Conservation (phyloP, 208 protist species). For the Trypanosoma conorhini region DNA sequence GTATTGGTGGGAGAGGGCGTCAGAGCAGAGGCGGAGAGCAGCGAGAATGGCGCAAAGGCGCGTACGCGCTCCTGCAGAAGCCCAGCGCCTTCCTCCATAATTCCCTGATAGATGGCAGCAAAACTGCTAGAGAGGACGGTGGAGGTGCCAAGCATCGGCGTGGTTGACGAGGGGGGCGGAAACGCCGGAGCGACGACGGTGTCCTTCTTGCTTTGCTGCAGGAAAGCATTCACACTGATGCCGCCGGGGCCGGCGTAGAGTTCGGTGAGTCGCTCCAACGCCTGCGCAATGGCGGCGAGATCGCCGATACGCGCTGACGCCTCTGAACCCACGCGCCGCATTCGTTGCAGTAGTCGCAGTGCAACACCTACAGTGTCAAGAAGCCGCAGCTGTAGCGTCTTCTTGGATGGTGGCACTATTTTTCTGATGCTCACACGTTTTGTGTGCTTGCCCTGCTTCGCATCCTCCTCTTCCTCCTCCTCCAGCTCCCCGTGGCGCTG, state of each 20-base stretch:
- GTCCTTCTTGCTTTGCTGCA: constrained; percentile 5
- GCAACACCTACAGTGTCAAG: constrained; percentile 7
- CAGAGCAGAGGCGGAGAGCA: not conserved
- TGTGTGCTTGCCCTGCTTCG: not conserved
- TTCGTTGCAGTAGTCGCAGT: constrained; percentile 21
- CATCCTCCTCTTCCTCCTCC: constrained; percentile 7
- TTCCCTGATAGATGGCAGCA: constrained; percentile 5
- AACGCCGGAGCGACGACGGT: not conserved
- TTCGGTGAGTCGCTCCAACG: constrained; percentile 10
- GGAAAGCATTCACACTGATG: not conserved
- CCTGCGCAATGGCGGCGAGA: constrained; percentile 9
- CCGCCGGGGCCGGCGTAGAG: not conserved
- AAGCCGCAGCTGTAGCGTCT: constrained; percentile 4
- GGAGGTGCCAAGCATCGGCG: not conserved
- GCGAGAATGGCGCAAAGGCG: constrained; percentile 1
- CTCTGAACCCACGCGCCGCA: constrained; percentile 7
- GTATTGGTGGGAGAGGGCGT: not conserved
- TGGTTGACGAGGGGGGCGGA: not conserved
- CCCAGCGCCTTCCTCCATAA: constrained; percentile 23
- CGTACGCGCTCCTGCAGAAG: constrained; percentile 17
- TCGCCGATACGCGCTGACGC: not conserved
- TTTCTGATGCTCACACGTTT: not conserved
- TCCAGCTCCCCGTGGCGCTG: constrained; percentile 2
- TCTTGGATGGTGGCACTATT: not conserved
- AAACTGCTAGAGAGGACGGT: constrained; percentile 11